Conservation (phyloP, 2,329 filamentous ascomycete species). For the Hymenoscyphus occultus region DNA sequence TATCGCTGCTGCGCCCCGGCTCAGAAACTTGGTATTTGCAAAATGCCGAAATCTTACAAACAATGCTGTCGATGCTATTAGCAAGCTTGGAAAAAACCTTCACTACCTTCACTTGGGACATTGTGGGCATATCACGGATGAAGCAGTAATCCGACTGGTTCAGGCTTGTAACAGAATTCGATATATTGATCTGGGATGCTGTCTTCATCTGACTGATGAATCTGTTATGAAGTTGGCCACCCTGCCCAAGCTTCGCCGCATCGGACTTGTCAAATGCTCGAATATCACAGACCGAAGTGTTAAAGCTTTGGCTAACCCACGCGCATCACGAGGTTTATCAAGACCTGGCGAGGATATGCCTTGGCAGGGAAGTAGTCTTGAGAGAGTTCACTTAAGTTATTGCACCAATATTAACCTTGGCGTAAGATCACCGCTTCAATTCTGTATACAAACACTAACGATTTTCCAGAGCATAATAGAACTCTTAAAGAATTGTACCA, state of each 20-base stretch:
- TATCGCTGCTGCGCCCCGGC: conserved; percentile 76
- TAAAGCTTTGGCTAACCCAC: conserved; percentile 70
- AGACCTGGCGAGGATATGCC: conserved; percentile 2
- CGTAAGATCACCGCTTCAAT: conserved; percentile 48
- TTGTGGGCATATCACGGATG: conserved; percentile 86
- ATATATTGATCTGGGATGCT: conserved; percentile 98
- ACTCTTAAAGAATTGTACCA: conserved; percentile 85
- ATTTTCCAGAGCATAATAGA: conserved; percentile 74
- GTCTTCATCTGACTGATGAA: conserved; percentile 78
- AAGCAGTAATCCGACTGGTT: conserved; percentile 80
- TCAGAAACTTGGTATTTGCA: conserved; percentile 89
- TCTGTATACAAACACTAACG: background rate
- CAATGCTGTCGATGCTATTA: conserved; percentile 79
- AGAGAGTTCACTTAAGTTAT: conserved; percentile 94
- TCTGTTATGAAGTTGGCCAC: conserved; percentile 81
- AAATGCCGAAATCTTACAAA: conserved; percentile 96
- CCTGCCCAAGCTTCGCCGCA: conserved; percentile 89
- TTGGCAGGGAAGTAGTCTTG: conserved; percentile 48
- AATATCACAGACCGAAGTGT: conserved; percentile 90
- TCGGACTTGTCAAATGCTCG: conserved; percentile 91
- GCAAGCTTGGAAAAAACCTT: conserved; percentile 87
- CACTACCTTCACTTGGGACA: conserved; percentile 97
- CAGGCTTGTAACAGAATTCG: conserved; percentile 87
- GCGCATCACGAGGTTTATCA: conserved; percentile 7
- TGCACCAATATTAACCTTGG: conserved; percentile 80